Evolutionary conservation across 2,329 filamentous ascomycete species (phyloP).

Genomic region (Penicillium capsulatum): DNA sequence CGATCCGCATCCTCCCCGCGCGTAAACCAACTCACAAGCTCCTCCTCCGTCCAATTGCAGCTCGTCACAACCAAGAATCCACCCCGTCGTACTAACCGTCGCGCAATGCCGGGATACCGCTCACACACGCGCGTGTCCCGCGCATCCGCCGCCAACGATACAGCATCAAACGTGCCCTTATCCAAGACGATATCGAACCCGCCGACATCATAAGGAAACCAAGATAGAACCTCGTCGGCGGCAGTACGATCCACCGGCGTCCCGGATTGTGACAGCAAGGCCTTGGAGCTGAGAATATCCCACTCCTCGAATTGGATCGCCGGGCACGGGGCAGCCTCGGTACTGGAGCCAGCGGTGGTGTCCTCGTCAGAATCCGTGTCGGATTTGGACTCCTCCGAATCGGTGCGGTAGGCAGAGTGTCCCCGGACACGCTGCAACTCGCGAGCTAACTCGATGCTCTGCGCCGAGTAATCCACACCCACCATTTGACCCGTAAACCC

Average conservation of each 20-base stretch:
- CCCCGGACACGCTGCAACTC: conserved; percentile 51
- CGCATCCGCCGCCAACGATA: conserved; percentile 60
- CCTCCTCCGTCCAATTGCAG: conserved; percentile 95
- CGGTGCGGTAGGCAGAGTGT: conserved; percentile 34
- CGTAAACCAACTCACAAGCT: conserved; percentile 79
- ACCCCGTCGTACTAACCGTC: conserved; percentile 63
- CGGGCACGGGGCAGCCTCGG: not conserved
- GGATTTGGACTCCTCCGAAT: conserved; percentile 28
- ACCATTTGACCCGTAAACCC: conserved; percentile 66
- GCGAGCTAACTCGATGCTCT: conserved; percentile 69
- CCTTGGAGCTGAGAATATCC: conserved; percentile 55
- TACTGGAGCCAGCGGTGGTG: too few relatives aligned
- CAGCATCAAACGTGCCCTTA: conserved; percentile 96
- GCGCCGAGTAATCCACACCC: conserved; percentile 80
- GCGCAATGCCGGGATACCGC: conserved; percentile 66
- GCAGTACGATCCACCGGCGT: conserved; percentile 13
- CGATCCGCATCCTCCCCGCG: conserved; percentile 33
- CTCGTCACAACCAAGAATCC: conserved; percentile 83
- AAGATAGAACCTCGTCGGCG: conserved; percentile 21
- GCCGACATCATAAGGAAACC: conserved; percentile 39
- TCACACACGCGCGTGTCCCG: conserved; percentile 59
- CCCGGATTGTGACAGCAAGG: conserved; percentile 33
- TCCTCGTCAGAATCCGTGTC: too few relatives aligned
- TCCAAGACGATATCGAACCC: conserved; percentile 93
- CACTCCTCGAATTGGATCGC: conserved; percentile 55